phyloP scores from a whole-genome alignment of 331 rosid species.

The Stylosanthes scabra region DNA sequence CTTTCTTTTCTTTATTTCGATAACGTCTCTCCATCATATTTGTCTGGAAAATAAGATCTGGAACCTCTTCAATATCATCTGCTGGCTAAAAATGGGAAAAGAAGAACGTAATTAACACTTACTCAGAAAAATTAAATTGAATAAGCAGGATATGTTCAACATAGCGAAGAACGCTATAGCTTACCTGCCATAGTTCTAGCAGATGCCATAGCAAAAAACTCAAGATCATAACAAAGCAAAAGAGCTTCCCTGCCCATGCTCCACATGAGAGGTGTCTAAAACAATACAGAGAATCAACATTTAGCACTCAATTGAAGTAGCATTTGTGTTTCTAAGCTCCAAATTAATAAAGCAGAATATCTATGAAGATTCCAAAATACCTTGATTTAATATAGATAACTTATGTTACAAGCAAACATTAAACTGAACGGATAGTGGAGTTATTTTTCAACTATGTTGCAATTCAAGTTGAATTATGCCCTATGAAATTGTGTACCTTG shows the following conservation, averaged over 20 bases:
- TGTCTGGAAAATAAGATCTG: too few species aligned
- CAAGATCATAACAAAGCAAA: too few species aligned
- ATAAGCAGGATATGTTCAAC: too few species aligned
- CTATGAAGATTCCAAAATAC: conserved; percentile 19
- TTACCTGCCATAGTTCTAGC: conserved; percentile 78
- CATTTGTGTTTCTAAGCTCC: conserved; percentile 2
- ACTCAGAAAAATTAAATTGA: too few species aligned
- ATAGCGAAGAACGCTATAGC: conserved; percentile 24
- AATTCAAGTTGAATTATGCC: conserved; percentile 12
- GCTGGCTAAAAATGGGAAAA: too few species aligned
- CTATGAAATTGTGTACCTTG: conserved; percentile 59
- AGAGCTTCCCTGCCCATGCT: conserved; percentile 91
- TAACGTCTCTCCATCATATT: too few species aligned
- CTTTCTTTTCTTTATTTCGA: too few species aligned
- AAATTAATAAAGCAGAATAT: conserved; percentile 14
- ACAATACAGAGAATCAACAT: conserved; percentile 32
- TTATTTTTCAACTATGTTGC: conserved; percentile 11
- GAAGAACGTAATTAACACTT: too few species aligned
- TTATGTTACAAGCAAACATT: conserved; percentile 21
- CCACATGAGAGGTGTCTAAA: conserved; percentile 80
- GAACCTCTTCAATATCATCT: too few species aligned
- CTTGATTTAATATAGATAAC: conserved; percentile 1
- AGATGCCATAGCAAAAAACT: conserved; percentile 14
- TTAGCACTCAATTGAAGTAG: conserved; percentile 12
- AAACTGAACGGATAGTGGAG: conserved; percentile 8